Conservation (phyloP, 2,329 filamentous ascomycete species). For the Berkeleyomyces basicola region DNA sequence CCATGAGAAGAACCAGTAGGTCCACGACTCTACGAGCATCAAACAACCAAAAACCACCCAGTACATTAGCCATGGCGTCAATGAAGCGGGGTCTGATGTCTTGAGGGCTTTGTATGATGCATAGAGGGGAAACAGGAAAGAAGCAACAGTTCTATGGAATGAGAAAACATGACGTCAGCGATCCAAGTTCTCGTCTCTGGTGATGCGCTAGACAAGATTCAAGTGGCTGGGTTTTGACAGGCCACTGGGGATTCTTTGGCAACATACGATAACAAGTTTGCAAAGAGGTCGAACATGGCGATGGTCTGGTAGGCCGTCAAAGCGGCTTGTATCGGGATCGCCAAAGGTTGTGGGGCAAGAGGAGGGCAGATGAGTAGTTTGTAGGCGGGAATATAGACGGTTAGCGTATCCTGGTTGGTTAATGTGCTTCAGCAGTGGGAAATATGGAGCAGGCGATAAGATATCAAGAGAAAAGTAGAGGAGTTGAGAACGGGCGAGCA, state of each 20-base stretch:
- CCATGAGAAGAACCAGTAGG: conserved; percentile 74
- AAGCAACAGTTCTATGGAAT: conserved; percentile 54
- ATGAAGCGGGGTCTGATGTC: conserved; percentile 71
- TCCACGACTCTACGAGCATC: conserved; percentile 72
- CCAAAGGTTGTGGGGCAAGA: background rate
- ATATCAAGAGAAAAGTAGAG: background rate
- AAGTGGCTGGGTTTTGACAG: background rate
- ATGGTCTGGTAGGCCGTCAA: conserved; percentile 7
- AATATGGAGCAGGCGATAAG: background rate
- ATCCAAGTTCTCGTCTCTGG: background rate
- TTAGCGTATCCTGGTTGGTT: too few species aligned
- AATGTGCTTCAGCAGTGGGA: background rate
- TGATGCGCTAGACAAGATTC: conserved; percentile 8
- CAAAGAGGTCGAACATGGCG: conserved; percentile 61
- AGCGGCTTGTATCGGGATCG: background rate
- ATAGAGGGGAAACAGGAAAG: conserved; percentile 88
- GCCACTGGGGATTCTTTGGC: background rate
- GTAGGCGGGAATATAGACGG: background rate
- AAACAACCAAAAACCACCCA: conserved; percentile 83
- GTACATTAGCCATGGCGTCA: conserved; percentile 98
- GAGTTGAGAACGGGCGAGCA: background rate
- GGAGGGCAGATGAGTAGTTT: background rate
- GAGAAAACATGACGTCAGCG: background rate
- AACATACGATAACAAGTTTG: conserved; percentile 61
- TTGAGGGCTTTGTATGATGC: conserved; percentile 97